Conservation (phyloP, 495 filamentous ascomycete species). For the Aspergillus mulundensis region DNA sequence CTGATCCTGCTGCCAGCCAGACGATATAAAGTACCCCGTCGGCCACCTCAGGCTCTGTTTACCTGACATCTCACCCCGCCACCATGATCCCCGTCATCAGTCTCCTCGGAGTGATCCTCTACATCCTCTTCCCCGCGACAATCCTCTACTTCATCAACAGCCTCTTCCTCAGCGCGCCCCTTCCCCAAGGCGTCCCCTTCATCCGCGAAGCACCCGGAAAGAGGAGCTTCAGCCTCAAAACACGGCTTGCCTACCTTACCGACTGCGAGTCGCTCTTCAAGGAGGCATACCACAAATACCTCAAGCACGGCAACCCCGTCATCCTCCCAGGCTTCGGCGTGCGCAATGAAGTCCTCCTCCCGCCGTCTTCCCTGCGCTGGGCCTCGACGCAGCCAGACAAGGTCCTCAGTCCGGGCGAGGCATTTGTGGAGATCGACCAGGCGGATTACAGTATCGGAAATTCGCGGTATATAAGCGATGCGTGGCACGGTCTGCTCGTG, state of each 20-base stretch:
- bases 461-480: slow-evolving; percentile 17
- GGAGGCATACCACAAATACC: slow-evolving; percentile 2
- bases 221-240: slow-evolving; percentile 4
- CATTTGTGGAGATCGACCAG: slow-evolving; percentile 24
- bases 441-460: slow-evolving; percentile 25
- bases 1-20: too few relatives aligned
- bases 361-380: slow-evolving; percentile 19
- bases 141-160: slow-evolving; percentile 4
- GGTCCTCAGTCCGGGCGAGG: slow-evolving; percentile 20
- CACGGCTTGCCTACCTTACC: not conserved
- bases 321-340: slow-evolving; percentile 31
- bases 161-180: not conserved
- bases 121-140: not conserved
- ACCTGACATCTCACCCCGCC: too few relatives aligned
- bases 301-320: slow-evolving; percentile 22
- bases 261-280: slow-evolving; percentile 8
- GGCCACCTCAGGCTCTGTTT: too few relatives aligned
- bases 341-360: slow-evolving; percentile 29
- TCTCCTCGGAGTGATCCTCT: not conserved
- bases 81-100: not conserved
- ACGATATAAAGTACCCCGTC: too few relatives aligned
- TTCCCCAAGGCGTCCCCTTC: not conserved
- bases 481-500: slow-evolving; percentile 24
- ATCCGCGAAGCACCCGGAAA: slow-evolving; percentile 2
- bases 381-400: slow-evolving; percentile 23